These are phyloP conservation scores for Daldinia eschscholtzii DNA, from an alignment of 2,329 filamentous ascomycete species.

Conservation along the genomic window DNA sequence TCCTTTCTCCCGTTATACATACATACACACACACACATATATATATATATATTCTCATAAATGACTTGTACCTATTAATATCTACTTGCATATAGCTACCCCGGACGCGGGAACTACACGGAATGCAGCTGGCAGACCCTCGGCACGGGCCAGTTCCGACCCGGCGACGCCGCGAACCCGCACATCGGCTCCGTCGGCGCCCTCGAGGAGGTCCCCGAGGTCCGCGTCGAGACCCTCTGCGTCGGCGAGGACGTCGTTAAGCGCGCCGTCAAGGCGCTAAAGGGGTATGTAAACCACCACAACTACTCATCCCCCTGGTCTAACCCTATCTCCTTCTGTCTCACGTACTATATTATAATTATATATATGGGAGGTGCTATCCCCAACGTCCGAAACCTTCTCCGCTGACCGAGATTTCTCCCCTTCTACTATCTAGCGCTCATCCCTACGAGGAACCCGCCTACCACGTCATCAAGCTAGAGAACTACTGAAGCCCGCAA, in stretches of 20 bases:
- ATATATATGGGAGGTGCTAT: no score
- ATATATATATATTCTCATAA: no score
- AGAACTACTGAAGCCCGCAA: slow-evolving; percentile 55
- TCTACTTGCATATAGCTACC: slow-evolving; percentile 50
- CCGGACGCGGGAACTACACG: slow-evolving; percentile 65
- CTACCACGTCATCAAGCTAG: slow-evolving; percentile 63
- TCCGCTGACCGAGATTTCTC: slow-evolving; percentile 5
- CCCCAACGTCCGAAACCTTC: neutral
- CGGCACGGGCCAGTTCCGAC: slow-evolving; percentile 76
- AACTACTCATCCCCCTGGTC: no score
- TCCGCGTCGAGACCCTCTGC: slow-evolving; percentile 73
- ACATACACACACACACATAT: no score
- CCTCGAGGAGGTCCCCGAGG: slow-evolving; percentile 71
- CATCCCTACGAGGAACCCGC: slow-evolving; percentile 67
- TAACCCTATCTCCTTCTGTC: no score
- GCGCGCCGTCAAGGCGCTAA: slow-evolving; percentile 72
- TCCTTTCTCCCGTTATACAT: no score
- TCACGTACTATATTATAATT: no score
- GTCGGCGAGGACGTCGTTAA: slow-evolving; percentile 68
- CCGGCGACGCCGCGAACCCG: slow-evolving; percentile 71
- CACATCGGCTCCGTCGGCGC: slow-evolving; percentile 69
- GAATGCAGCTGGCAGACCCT: slow-evolving; percentile 65
- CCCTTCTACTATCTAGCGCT: slow-evolving; percentile 49
- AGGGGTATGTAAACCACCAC: slow-evolving; percentile 69
- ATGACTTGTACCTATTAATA: no score